These are phyloP conservation scores for Thelephora terrestris DNA, from an alignment of 1,284 basidiomycete species.

Conservation along the genomic window DNA sequence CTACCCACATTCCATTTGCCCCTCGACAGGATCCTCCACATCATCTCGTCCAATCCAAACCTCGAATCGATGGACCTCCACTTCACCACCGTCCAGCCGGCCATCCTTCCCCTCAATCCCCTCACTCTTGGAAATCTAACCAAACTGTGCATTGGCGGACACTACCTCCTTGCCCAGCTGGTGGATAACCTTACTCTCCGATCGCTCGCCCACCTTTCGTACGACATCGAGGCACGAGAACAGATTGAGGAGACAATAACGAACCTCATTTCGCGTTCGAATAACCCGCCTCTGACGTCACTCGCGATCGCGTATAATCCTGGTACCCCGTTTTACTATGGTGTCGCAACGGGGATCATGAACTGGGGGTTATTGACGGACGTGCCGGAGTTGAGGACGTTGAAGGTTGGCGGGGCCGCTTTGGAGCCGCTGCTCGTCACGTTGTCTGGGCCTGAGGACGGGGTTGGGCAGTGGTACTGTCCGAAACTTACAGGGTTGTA, in stretches of 20 bases:
- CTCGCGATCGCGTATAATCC: conserved; percentile 47
- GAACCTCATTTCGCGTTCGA: conserved; percentile 46
- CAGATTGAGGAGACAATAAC: conserved; percentile 57
- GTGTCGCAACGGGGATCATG: conserved; percentile 29
- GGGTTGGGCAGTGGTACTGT: conserved; percentile 45
- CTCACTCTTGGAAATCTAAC: conserved; percentile 42
- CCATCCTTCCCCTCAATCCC: conserved; percentile 48
- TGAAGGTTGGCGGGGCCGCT: conserved; percentile 51
- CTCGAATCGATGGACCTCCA: conserved; percentile 49
- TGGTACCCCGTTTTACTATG: conserved; percentile 33
- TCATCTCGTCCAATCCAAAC: conserved; percentile 43
- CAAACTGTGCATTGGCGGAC: conserved; percentile 50
- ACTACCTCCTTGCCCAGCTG: conserved; percentile 50
- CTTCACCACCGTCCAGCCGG: conserved; percentile 44
- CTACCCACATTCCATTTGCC: conserved; percentile 52
- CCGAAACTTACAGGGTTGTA: conserved; percentile 45
- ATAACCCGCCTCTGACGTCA: conserved; percentile 39
- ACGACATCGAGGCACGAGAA: conserved; percentile 60
- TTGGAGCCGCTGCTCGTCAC: conserved; percentile 49
- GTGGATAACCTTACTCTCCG: conserved; percentile 54
- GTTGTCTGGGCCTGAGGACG: conserved; percentile 48
- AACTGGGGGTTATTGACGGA: conserved; percentile 41
- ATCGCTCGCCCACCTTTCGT: conserved; percentile 38
- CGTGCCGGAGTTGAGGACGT: conserved; percentile 37
- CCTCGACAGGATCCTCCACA: conserved; percentile 53